Evolutionary conservation across 2,329 filamentous ascomycete species (phyloP).

Genomic region (Colletotrichum plurivorum): DNA sequence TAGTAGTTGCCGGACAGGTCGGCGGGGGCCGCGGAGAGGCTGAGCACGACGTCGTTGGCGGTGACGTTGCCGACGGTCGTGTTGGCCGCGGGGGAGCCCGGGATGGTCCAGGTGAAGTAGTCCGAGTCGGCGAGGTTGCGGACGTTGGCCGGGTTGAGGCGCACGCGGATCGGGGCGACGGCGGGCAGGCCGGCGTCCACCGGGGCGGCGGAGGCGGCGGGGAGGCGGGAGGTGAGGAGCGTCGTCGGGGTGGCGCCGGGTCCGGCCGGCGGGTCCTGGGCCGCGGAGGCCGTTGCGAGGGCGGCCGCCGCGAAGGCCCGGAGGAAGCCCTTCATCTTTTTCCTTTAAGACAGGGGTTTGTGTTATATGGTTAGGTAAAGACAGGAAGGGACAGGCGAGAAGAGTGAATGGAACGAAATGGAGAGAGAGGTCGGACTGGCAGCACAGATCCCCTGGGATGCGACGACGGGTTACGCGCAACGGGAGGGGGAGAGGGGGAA

Average conservation of each 20-base stretch:
- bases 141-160: constrained; percentile 39
- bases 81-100: constrained; percentile 21
- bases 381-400: constrained; percentile 8
- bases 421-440: not conserved
- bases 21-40: constrained; percentile 28
- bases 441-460: not conserved
- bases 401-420: not conserved
- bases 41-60: constrained; percentile 20
- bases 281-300: constrained; percentile 16
- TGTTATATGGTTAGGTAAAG: constrained; percentile 7
- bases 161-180: constrained; percentile 34
- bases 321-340: constrained; percentile 26
- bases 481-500: not conserved
- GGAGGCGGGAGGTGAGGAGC: constrained; percentile 20
- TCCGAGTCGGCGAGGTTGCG: constrained; percentile 36
- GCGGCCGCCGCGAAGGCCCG: constrained; percentile 17
- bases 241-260: constrained; percentile 4
- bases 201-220: constrained; percentile 15
- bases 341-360: not conserved
- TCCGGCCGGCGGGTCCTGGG: constrained; percentile 14
- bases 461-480: not conserved
- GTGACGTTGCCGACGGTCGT: constrained; percentile 30
- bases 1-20: constrained; percentile 45
- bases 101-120: constrained; percentile 40
- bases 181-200: constrained; percentile 2